These are phyloP conservation scores for Discostella pseudostelligera DNA, from an alignment of 108 stramenopile species.

Conservation along the genomic window DNA sequence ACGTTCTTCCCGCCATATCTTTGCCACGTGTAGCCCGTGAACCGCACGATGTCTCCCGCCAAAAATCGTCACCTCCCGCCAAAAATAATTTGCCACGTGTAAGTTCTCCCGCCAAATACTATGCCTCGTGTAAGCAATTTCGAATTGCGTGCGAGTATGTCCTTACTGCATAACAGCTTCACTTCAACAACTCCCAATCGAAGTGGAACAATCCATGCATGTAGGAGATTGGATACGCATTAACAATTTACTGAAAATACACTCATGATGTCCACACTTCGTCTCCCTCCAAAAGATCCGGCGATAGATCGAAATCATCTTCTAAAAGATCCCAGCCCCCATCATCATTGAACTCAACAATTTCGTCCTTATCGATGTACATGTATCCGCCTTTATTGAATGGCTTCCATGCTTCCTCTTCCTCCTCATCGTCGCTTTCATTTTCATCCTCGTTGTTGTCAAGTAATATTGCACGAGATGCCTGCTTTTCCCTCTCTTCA, in stretches of 20 bases:
- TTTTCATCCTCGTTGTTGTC: constrained; percentile 9
- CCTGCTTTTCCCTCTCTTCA: constrained; percentile 39
- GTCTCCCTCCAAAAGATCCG: constrained; percentile 61
- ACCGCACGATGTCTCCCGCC: no score
- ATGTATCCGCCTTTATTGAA: constrained; percentile 79
- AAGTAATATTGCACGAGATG: constrained; percentile 33
- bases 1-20: no score
- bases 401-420: constrained; percentile 58
- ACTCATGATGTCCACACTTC: constrained; percentile 68
- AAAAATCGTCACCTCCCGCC: no score
- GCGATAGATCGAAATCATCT: constrained; percentile 55
- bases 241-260: no score
- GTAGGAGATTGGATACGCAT: no score
- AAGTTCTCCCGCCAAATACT: no score
- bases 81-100: no score
- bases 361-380: constrained; percentile 79
- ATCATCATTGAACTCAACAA: constrained; percentile 71
- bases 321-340: constrained; percentile 86
- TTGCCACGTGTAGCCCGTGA: no score
- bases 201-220: background rate
- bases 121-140: no score
- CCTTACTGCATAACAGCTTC: no score
- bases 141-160: no score
- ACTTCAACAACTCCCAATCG: no score
- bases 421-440: constrained; percentile 52